Evolutionary conservation across 2,329 filamentous ascomycete genomes (phyloP), one percentile per base, ranked within the genome.

Genomic region (Colletotrichum theobromicola): DNA sequence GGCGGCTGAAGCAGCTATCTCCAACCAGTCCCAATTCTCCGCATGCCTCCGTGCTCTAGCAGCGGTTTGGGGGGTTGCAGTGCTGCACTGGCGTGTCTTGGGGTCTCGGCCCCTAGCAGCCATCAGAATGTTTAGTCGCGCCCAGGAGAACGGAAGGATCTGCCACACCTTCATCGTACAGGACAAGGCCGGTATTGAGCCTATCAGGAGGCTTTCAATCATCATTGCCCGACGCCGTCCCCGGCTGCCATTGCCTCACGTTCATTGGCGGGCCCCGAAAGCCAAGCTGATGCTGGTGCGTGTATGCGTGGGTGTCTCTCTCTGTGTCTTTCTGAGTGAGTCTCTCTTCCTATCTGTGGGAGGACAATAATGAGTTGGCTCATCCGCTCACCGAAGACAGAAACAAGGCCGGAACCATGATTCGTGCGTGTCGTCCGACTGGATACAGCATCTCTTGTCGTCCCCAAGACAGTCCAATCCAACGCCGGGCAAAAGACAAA

Each of bases 1-100:
- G 69, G 63, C 34, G 72, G 64, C 73, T 69, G 70, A 75, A 53
- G 70, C 58, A 69, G 70, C 65, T 53, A 74, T 75, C 64, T 69
- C 73, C 70, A 69, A 61, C 60, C 64, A 75, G 64, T 61, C 58
- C 50, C 63, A 35, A 73, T 74, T 58, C 58, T 74, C 58, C 50
- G 57, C 70, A 65, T 58, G 64, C 30, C 21, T 60, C 30, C 28
- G 50, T 50, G 67, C 53, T 30, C 61, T 21, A 30, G 46, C 53
- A 67, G 55, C 55, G 28, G 21, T 37, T 24, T 72, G 28, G 68
- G 55, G 65, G 72, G 61, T 74, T 67, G 46, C 62, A 42, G n/a
- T 67, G 66, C 63, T 67, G 66, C 63, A 53, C 63, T 53, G 63
- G 63, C 63, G 65, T 67, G 67, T 60, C 61, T 66, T 71, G 61